Evolutionary conservation across 306 rosid species (phyloP).

Genomic region (Carpinus fangiana): DNA sequence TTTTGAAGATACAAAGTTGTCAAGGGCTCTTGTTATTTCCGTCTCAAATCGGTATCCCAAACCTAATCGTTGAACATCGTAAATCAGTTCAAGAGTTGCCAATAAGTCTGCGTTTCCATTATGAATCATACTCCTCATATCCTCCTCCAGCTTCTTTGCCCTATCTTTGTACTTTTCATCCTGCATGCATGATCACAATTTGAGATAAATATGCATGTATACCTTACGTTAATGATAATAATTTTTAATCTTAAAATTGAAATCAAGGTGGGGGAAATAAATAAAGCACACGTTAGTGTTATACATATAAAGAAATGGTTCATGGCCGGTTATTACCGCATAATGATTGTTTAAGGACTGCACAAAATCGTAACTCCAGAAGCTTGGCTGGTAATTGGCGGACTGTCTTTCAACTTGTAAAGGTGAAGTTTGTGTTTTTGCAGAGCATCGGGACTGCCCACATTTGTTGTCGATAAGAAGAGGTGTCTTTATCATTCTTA

Average conservation of each 20-base stretch:
- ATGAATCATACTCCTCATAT: constrained; percentile 40
- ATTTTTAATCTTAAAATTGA: too few relatives aligned
- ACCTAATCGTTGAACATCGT: constrained; percentile 41
- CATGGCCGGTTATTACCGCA: constrained; percentile 20
- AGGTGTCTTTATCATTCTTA: background rate
- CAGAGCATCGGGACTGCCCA: constrained; percentile 11
- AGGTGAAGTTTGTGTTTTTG: constrained; percentile 4
- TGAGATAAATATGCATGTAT: background rate
- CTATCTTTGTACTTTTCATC: constrained; percentile 14
- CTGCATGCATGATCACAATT: constrained; percentile 7
- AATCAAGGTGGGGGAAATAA: too few relatives aligned
- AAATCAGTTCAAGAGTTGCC: constrained; percentile 34
- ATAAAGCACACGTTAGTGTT: too few relatives aligned
- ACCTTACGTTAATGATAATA: too few relatives aligned
- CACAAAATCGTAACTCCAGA: constrained; percentile 49
- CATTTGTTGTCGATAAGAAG: background rate
- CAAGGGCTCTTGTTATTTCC: constrained; percentile 35
- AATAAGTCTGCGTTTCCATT: constrained; percentile 18
- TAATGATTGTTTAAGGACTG: constrained; percentile 43
- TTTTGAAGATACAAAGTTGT: background rate
- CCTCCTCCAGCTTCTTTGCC: constrained; percentile 28
- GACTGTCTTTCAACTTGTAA: constrained; percentile 28
- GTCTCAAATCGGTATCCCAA: constrained; percentile 27
- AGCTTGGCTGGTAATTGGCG: constrained; percentile 46
- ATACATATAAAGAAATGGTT: too few relatives aligned